Percentiles rank a stretch among this genome's conserved stretches.
Conservation (phyloP, 2,329 filamentous ascomycete species). For the Phialophora macrospora region DNA sequence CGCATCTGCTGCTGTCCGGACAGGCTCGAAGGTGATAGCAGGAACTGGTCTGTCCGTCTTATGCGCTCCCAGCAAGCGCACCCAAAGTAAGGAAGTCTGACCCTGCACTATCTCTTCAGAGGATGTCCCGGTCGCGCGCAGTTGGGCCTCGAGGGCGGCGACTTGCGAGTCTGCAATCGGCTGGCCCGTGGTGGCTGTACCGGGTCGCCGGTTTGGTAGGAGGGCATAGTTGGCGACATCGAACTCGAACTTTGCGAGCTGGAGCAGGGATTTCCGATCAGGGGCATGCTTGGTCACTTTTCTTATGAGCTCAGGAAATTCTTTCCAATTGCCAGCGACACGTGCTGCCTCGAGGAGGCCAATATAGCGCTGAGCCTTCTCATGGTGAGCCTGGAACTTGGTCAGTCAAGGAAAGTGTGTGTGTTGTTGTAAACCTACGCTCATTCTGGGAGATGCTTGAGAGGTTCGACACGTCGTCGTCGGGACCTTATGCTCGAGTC, state of each 20-base stretch:
- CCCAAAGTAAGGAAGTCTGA: slow-evolving; percentile 76
- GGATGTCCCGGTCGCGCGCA: slow-evolving; percentile 36
- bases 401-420: slow-evolving; percentile 14
- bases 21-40: slow-evolving; percentile 23
- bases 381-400: slow-evolving; percentile 53
- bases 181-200: slow-evolving; percentile 40
- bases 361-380: slow-evolving; percentile 84
- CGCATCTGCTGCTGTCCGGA: slow-evolving; percentile 30
- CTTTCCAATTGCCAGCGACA: slow-evolving; percentile 84
- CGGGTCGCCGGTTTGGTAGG: slow-evolving; percentile 39
- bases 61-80: slow-evolving; percentile 27
- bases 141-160: slow-evolving; percentile 32
- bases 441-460: slow-evolving; percentile 36
- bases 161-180: slow-evolving; percentile 43
- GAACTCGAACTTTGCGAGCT: slow-evolving; percentile 72
- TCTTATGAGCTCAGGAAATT: slow-evolving; percentile 83
- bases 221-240: slow-evolving; percentile 63
- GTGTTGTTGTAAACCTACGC: slow-evolving; percentile 30
- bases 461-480: neutral
- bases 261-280: slow-evolving; percentile 73
- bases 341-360: slow-evolving; percentile 81
- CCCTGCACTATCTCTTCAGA: slow-evolving; percentile 73
- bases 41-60: slow-evolving; percentile 32
- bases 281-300: slow-evolving; percentile 95
- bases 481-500: slow-evolving; percentile 3